phyloP scores from a whole-genome alignment of 208 protist genomes.

The Crithidia fasciculata region DNA sequence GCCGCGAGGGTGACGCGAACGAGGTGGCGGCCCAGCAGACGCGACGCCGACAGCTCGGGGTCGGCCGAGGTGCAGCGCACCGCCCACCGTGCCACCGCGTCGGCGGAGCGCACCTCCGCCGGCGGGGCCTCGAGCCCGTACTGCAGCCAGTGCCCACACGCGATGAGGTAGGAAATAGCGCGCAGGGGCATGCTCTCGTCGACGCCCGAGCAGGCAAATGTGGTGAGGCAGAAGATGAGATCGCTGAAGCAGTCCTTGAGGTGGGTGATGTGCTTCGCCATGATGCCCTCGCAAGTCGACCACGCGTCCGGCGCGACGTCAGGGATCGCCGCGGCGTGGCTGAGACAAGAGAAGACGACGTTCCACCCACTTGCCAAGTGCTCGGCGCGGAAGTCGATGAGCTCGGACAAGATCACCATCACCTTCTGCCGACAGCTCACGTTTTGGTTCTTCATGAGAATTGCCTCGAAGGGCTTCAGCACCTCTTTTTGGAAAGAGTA shows the following conservation, averaged over 20 bases:
- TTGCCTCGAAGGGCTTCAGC: slow-evolving; percentile 74
- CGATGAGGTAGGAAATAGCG: slow-evolving; percentile 73
- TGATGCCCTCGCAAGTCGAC: slow-evolving; percentile 66
- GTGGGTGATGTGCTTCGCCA: slow-evolving; percentile 60
- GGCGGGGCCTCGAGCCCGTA: slow-evolving; percentile 79
- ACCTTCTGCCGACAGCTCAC: slow-evolving; percentile 60
- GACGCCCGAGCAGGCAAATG: slow-evolving; percentile 68
- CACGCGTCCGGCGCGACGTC: slow-evolving; percentile 72
- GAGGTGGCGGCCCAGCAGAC: slow-evolving; percentile 32
- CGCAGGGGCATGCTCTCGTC: slow-evolving; percentile 66
- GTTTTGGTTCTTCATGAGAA: slow-evolving; percentile 79
- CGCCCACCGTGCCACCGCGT: slow-evolving; percentile 59
- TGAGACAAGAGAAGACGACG: slow-evolving; percentile 84
- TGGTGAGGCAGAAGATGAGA: slow-evolving; percentile 83
- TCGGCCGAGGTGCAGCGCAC: slow-evolving; percentile 56
- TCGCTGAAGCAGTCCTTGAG: slow-evolving; percentile 87
- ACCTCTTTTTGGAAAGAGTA: slow-evolving; percentile 90
- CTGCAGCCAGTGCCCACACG: slow-evolving; percentile 84
- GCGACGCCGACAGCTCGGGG: slow-evolving; percentile 42
- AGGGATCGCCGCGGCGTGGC: slow-evolving; percentile 76
- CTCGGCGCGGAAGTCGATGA: slow-evolving; percentile 76
- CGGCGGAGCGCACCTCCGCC: slow-evolving; percentile 46
- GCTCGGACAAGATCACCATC: slow-evolving; percentile 71
- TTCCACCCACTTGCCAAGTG: slow-evolving; percentile 85
- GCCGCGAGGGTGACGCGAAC: slow-evolving; percentile 54